These are phyloP conservation scores for Kodamaea derodonti DNA, from an alignment of 1,139 yeast species.

Conservation along the genomic window DNA sequence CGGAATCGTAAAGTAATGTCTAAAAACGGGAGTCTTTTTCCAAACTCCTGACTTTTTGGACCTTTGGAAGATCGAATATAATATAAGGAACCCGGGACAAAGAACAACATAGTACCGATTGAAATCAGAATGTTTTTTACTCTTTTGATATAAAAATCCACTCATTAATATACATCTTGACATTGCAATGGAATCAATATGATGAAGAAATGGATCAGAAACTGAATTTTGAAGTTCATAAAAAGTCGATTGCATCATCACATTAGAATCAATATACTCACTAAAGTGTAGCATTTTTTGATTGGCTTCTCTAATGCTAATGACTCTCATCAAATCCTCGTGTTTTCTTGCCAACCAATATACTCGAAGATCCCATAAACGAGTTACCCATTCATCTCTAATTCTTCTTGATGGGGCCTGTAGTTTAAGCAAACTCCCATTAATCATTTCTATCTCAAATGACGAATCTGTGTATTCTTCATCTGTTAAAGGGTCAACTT, in stretches of 20 bases:
- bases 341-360: conserved; percentile 59
- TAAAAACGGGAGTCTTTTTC: conserved; percentile 40
- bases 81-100: conserved; percentile 63
- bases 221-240: conserved; percentile 55
- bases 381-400: conserved; percentile 64
- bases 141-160: conserved; percentile 67
- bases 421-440: conserved; percentile 47
- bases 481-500: conserved; percentile 20
- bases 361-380: conserved; percentile 38
- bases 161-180: conserved; percentile 55
- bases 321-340: conserved; percentile 38
- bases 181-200: conserved; percentile 56
- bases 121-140: conserved; percentile 66
- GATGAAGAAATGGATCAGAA: conserved; percentile 51
- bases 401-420: conserved; percentile 51
- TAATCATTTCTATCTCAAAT: conserved; percentile 50
- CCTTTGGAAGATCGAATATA: conserved; percentile 47
- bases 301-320: conserved; percentile 44
- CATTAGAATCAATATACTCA: conserved; percentile 56
- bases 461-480: conserved; percentile 37
- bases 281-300: conserved; percentile 44
- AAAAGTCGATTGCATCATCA: conserved; percentile 44
- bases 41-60: conserved; percentile 45
- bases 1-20: conserved; percentile 55
- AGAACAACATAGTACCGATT: conserved; percentile 57